These are phyloP conservation scores for Maudiozyma turicensis DNA, from an alignment of 805 yeast genomes.

Conservation along the genomic window DNA sequence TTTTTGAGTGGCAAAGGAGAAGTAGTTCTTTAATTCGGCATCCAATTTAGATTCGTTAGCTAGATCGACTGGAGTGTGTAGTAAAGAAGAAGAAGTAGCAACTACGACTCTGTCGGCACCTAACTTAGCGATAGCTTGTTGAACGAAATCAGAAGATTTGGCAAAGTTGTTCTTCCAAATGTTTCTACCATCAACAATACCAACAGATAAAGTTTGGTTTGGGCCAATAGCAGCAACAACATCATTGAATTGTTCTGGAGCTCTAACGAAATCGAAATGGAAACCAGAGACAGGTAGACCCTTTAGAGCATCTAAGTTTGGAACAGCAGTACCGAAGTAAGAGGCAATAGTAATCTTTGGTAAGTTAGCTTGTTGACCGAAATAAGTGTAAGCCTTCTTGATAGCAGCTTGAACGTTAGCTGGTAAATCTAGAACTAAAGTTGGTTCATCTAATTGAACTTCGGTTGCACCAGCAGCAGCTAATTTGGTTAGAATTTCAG, in stretches of 20 bases:
- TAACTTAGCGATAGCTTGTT: constrained; percentile 73
- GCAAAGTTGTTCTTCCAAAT: constrained; percentile 97
- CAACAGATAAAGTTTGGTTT: constrained; percentile 81
- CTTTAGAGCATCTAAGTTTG: constrained; percentile 85
- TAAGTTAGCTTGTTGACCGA: constrained; percentile 52
- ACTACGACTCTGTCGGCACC: constrained; percentile 82
- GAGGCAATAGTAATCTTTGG: constrained; percentile 81
- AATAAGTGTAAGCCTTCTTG: constrained; percentile 76
- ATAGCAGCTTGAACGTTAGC: constrained; percentile 73
- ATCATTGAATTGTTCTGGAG: constrained; percentile 89
- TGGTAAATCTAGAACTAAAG: constrained; percentile 87
- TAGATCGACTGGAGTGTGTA: constrained; percentile 98
- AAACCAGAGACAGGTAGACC: constrained; percentile 87
- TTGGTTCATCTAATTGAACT: constrained; percentile 97
- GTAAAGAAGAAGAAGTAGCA: constrained; percentile 91
- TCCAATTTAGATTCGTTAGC: constrained; percentile 84
- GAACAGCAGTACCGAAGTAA: constrained; percentile 97
- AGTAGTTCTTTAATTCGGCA: constrained; percentile 91
- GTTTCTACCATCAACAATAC: constrained; percentile 98
- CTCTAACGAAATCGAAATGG: constrained; percentile 95
- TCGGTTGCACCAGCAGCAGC: constrained; percentile 89
- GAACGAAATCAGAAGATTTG: constrained; percentile 72
- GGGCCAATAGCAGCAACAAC: constrained; percentile 57
- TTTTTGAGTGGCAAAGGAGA: constrained; percentile 97
- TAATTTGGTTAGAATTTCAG: constrained; percentile 77